A percentile compares a stretch with the other conserved stretches of the same genome.
phyloP scores from a whole-genome alignment of 495 filamentous ascomycete species.

The Neurospora sp. region DNA sequence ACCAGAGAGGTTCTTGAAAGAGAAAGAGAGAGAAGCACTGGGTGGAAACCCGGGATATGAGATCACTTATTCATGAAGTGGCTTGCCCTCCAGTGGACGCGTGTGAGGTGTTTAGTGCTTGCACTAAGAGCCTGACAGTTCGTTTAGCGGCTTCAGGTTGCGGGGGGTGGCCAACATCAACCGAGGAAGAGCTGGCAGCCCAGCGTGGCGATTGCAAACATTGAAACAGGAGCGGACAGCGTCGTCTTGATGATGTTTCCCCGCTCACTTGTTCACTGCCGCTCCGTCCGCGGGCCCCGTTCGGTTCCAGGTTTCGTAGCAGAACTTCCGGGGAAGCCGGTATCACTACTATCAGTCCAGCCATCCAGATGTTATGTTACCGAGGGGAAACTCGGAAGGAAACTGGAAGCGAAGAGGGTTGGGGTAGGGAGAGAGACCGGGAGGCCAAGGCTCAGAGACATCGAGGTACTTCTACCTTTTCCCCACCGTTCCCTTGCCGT shows the following conservation, averaged over 20 bases:
- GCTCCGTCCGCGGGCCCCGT: not conserved
- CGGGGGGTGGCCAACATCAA: not conserved
- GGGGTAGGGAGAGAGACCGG: not conserved
- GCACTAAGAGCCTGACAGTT: not conserved
- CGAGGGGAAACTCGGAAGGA: not conserved
- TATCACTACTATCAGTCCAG: not conserved
- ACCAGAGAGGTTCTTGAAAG: not conserved
- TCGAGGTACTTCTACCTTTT: not conserved
- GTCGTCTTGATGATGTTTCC: not conserved
- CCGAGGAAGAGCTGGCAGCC: not conserved
- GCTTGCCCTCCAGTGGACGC: not conserved
- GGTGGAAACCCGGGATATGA: not conserved
- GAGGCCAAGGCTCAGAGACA: not conserved
- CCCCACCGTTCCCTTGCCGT: conserved; percentile 1
- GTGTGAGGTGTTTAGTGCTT: not conserved
- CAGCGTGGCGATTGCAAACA: not conserved
- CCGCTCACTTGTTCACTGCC: not conserved
- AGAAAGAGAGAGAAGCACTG: not conserved
- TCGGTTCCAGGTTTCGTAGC: not conserved
- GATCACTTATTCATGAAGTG: not conserved
- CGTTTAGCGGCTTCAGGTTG: not conserved
- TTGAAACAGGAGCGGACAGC: not conserved
- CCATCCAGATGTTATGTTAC: not conserved
- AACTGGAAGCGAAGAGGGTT: not conserved
- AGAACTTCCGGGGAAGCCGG: not conserved